A percentile compares a stretch with the other conserved stretches of the same genome.
These are phyloP conservation scores for Neofusicoccum ribis DNA, from an alignment of 2,329 filamentous ascomycete species.

Conservation along the genomic window DNA sequence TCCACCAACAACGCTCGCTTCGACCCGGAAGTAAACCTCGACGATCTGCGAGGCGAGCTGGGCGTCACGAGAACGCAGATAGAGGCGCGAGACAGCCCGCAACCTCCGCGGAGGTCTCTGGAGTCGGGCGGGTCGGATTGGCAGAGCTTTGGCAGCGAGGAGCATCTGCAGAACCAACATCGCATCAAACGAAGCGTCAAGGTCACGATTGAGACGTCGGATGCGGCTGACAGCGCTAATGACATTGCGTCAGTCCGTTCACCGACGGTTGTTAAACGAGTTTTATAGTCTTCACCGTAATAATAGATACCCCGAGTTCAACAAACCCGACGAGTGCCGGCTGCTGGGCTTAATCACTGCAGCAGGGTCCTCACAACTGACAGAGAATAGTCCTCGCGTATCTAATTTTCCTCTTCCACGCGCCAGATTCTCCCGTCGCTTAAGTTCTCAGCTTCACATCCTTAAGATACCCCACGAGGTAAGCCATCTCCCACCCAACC, in stretches of 20 bases:
- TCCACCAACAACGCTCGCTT: not conserved
- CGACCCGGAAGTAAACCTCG: conserved; percentile 1
- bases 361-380: no score
- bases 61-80: not conserved
- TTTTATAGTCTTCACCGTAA: not conserved
- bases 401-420: no score
- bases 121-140: not conserved
- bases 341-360: no score
- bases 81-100: not conserved
- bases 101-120: not conserved
- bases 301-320: no score
- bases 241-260: not conserved
- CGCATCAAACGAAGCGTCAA: conserved; percentile 8
- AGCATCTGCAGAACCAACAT: not conserved
- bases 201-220: not conserved
- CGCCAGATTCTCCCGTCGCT: no score
- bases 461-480: no score
- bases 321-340: no score
- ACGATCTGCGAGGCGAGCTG: not conserved
- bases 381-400: no score
- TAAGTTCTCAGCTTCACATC: no score
- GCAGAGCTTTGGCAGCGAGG: conserved; percentile 13
- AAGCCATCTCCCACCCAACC: no score
- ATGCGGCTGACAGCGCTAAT: not conserved
- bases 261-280: conserved; percentile 2